Evolutionary conservation across 345 rosid genomes (phyloP).

Genomic region (Syzygium aqueum): DNA sequence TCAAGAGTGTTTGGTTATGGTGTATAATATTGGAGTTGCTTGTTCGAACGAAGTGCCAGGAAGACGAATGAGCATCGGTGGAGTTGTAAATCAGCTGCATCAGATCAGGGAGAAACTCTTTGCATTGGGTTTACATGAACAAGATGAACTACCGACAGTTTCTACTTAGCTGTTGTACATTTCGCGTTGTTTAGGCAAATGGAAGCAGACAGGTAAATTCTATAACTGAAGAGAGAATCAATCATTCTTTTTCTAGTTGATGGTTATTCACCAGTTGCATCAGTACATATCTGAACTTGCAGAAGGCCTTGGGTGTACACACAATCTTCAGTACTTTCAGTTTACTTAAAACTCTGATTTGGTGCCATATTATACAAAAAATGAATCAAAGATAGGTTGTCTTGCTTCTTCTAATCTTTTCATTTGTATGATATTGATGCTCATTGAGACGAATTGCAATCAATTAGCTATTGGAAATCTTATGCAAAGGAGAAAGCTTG

Average conservation of each 20-base stretch:
- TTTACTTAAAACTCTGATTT: background rate
- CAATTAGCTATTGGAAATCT: too few relatives aligned
- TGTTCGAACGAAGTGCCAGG: background rate
- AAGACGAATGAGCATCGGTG: background rate
- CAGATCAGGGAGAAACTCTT: background rate
- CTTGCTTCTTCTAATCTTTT: too few relatives aligned
- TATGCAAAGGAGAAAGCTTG: too few relatives aligned
- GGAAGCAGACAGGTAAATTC: background rate
- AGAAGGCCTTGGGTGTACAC: background rate
- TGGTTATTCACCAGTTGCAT: background rate
- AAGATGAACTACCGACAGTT: too few relatives aligned
- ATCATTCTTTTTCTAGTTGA: background rate
- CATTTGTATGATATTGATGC: too few relatives aligned
- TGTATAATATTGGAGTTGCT: background rate
- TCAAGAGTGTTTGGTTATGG: background rate
- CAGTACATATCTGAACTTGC: background rate
- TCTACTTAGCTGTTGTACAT: too few relatives aligned
- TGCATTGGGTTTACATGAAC: background rate
- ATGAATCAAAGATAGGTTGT: background rate
- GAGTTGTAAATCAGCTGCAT: background rate
- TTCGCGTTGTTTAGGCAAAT: too few relatives aligned
- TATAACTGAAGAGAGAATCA: background rate
- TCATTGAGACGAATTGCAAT: too few relatives aligned
- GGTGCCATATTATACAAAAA: background rate
- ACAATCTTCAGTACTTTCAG: background rate